phyloP scores from a whole-genome alignment of 202 grass and related monocot species.

The Zizania palustris region DNA sequence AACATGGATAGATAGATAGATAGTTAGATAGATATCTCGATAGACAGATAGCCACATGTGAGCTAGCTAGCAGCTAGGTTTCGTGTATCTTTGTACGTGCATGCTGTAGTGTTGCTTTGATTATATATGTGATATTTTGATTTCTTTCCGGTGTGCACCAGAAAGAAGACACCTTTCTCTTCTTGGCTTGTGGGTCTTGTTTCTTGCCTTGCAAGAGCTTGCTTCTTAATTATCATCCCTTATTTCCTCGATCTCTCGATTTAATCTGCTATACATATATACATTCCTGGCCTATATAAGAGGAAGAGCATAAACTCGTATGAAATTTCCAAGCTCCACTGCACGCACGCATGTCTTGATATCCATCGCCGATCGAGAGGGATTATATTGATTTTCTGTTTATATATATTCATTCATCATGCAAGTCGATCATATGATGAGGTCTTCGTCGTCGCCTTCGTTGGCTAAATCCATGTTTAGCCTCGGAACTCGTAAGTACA shows the following conservation, averaged over 20 bases:
- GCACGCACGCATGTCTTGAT: no score
- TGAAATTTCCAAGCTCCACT: constrained; percentile 30
- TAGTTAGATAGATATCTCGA: no score
- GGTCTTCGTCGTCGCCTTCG: constrained; percentile 15
- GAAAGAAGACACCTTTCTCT: constrained; percentile 40
- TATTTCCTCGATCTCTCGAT: constrained; percentile 3
- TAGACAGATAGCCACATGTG: no score
- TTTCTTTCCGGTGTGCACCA: constrained; percentile 22
- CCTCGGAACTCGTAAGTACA: constrained; percentile 44
- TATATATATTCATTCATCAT: no score
- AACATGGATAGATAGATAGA: no score
- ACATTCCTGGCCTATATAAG: constrained; percentile 43
- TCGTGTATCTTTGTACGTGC: background rate
- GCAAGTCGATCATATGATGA: constrained; percentile 29
- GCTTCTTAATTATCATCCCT: background rate
- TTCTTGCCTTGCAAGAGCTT: constrained; percentile 55
- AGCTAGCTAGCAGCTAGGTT: no score
- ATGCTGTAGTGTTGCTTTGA: constrained; percentile 38
- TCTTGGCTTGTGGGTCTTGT: constrained; percentile 46
- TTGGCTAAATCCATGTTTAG: constrained; percentile 31
- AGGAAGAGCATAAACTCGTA: constrained; percentile 20
- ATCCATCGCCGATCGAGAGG: background rate
- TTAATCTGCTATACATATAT: background rate
- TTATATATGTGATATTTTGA: background rate
- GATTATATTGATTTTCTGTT: no score